Evolutionary conservation across 2,329 filamentous ascomycete species (phyloP).

Genomic region (Pestalotiopsis sp.): DNA sequence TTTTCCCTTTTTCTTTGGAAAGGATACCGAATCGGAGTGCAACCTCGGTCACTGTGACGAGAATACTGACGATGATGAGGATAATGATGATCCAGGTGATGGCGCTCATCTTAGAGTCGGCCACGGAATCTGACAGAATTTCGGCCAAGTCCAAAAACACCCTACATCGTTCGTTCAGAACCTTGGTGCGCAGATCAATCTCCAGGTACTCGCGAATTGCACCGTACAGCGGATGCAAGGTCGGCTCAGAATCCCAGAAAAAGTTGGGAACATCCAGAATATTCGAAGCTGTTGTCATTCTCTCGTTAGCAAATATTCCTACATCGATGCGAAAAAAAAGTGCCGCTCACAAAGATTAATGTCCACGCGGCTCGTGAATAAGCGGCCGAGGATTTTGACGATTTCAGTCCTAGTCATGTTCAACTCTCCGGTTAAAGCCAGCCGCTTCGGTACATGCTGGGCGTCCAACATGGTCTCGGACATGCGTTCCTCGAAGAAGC

Average conservation of each 20-base stretch:
- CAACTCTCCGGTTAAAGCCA: constrained; percentile 86
- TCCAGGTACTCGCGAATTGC: constrained; percentile 97
- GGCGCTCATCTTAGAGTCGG: constrained; percentile 90
- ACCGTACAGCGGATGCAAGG: constrained; percentile 87
- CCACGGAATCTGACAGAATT: constrained; percentile 88
- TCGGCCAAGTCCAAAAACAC: constrained; percentile 96
- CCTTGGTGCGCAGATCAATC: constrained; percentile 92
- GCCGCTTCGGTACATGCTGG: constrained; percentile 84
- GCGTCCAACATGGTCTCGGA: constrained; percentile 89
- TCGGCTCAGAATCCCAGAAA: constrained; percentile 98
- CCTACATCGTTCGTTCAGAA: constrained; percentile 93
- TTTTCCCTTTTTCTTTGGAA: constrained; percentile 38
- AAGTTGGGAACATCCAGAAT: constrained; percentile 96
- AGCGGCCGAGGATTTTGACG: constrained; percentile 82
- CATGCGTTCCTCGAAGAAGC: constrained; percentile 96
- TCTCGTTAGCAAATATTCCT: constrained; percentile 18
- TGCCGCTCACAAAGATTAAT: constrained; percentile 86
- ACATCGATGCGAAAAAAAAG: background rate
- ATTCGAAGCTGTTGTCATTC: constrained; percentile 73
- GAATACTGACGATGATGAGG: constrained; percentile 85
- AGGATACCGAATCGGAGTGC: constrained; percentile 81
- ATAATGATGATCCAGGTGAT: constrained; percentile 99
- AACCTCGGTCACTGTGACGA: constrained; percentile 89
- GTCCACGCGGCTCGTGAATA: constrained; percentile 94
- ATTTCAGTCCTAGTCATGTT: constrained; percentile 93